Conservation (phyloP, 345 rosid genomes). For the Salix dunnii region DNA sequence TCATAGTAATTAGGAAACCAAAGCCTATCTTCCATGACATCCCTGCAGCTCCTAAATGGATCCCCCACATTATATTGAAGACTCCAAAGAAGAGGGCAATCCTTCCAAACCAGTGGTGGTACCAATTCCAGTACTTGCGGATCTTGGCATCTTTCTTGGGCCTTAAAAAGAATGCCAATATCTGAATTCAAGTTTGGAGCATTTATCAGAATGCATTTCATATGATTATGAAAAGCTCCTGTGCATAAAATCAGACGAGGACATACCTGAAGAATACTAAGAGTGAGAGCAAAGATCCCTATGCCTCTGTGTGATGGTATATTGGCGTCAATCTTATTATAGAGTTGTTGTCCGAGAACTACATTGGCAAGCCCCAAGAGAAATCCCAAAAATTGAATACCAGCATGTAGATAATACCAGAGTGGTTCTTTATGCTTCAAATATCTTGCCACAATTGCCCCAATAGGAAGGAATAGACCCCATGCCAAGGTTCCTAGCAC, state of each 20-base stretch:
- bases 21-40: slow-evolving; percentile 69
- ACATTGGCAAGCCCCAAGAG: slow-evolving; percentile 57
- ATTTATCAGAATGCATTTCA: background rate
- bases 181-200: slow-evolving; percentile 30
- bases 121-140: slow-evolving; percentile 80
- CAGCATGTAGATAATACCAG: slow-evolving; percentile 78
- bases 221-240: background rate
- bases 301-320: slow-evolving; percentile 73
- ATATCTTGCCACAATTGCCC: slow-evolving; percentile 77
- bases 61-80: slow-evolving; percentile 66
- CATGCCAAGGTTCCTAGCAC: slow-evolving; percentile 63
- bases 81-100: slow-evolving; percentile 74
- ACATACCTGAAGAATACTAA: slow-evolving; percentile 76
- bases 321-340: slow-evolving; percentile 40
- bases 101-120: slow-evolving; percentile 83
- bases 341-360: slow-evolving; percentile 65
- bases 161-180: slow-evolving; percentile 72
- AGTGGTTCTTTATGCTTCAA: slow-evolving; percentile 78
- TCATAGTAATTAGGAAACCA: slow-evolving; percentile 56
- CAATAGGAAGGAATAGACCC: slow-evolving; percentile 74
- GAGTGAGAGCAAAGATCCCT: slow-evolving; percentile 66
- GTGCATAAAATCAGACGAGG: background rate
- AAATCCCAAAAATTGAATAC: slow-evolving; percentile 65
- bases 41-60: slow-evolving; percentile 53
- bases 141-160: slow-evolving; percentile 69